phyloP scores from a whole-genome alignment of 805 yeast genomes.

The Saccharomyces paradoxus region DNA sequence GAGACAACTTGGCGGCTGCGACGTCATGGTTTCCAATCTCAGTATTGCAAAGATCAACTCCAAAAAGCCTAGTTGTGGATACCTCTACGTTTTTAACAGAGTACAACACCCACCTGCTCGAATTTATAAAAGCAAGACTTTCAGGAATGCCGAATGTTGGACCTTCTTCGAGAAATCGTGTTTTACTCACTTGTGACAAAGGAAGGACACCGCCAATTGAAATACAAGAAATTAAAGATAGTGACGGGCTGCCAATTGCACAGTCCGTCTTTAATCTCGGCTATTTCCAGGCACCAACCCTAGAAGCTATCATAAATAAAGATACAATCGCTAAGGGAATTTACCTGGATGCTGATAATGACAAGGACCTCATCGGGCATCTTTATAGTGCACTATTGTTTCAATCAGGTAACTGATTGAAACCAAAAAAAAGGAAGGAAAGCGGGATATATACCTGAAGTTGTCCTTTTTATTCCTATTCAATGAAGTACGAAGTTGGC shows the following conservation, averaged over 20 bases:
- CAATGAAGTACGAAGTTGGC: not conserved
- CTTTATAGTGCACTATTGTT: not conserved
- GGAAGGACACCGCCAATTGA: not conserved
- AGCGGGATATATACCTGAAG: not conserved
- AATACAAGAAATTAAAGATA: not conserved
- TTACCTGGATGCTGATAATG: not conserved
- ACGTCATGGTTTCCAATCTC: conserved; percentile 10
- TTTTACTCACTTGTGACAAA: not conserved
- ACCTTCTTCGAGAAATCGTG: not conserved
- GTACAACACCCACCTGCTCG: not conserved
- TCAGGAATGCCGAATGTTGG: not conserved
- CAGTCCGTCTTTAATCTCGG: not conserved
- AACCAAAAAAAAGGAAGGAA: not conserved
- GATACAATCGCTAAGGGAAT: not conserved
- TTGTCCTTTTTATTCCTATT: not conserved
- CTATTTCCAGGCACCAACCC: not conserved
- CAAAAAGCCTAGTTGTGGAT: not conserved
- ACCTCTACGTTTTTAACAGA: not conserved
- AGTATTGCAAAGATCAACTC: not conserved
- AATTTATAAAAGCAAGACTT: not conserved
- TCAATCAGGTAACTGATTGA: not conserved
- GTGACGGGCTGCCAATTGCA: not conserved
- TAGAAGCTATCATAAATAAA: not conserved
- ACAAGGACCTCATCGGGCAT: not conserved
- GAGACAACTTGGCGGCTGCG: not conserved